Conservation (phyloP, 805 yeast species). For the Yarrowia keelungensis region DNA sequence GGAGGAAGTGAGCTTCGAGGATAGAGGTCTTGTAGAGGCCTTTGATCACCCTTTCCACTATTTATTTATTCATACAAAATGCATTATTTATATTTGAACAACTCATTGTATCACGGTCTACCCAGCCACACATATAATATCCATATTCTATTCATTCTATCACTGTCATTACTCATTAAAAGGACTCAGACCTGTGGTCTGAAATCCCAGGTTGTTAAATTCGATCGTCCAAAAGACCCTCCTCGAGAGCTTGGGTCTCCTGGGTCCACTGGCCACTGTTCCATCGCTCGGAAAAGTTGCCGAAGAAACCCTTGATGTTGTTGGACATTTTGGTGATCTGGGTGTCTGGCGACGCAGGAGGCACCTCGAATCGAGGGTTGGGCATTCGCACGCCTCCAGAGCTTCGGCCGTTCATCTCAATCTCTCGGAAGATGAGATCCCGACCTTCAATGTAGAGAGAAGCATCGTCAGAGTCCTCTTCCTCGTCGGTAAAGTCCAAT, state of each 20-base stretch:
- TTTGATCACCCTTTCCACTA: neutral
- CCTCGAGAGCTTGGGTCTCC: constrained; percentile 27
- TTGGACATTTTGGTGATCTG: constrained; percentile 27
- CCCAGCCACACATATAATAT: neutral
- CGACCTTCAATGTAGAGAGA: constrained; percentile 48
- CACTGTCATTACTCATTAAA: constrained; percentile 38
- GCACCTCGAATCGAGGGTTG: constrained; percentile 30
- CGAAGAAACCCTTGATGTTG: constrained; percentile 43
- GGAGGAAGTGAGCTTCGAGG: neutral
- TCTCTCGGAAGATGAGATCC: constrained; percentile 44
- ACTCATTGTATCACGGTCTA: neutral
- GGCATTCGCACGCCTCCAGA: constrained; percentile 18
- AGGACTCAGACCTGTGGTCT: neutral
- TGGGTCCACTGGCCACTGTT: constrained; percentile 38
- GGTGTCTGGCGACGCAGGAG: constrained; percentile 17
- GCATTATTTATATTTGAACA: neutral
- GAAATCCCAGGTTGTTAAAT: constrained; percentile 23
- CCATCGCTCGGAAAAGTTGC: constrained; percentile 41
- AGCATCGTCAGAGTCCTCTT: constrained; percentile 47
- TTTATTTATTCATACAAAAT: neutral
- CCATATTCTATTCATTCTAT: constrained; percentile 32
- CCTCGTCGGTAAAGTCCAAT: constrained; percentile 51
- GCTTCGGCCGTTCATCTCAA: constrained; percentile 33
- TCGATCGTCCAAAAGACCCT: constrained; percentile 35
- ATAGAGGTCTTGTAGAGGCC: too few species aligned